Conservation (phyloP, 192 early-diverging fungal species). For the Spizellomyces punctatus region DNA sequence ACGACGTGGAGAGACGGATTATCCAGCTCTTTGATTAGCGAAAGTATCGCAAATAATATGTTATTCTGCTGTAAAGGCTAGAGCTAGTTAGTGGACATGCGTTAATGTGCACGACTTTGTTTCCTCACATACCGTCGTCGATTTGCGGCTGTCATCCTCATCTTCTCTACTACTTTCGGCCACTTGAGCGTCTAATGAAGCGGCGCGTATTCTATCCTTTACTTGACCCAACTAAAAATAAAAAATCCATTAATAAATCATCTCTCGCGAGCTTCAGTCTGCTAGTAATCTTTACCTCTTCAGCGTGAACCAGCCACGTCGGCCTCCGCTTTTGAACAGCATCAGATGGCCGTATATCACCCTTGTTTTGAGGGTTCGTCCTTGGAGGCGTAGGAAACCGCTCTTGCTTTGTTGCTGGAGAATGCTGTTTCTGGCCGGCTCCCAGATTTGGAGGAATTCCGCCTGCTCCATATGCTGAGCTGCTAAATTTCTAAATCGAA, state of each 20-base stretch:
- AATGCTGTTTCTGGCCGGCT: too few relatives aligned
- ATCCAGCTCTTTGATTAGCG: slow-evolving; percentile 36
- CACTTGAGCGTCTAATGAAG: not conserved
- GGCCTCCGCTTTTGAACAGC: not conserved
- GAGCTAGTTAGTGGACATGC: not conserved
- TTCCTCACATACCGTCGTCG: not conserved
- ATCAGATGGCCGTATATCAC: too few relatives aligned
- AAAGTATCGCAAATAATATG: slow-evolving; percentile 36
- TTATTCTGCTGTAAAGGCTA: slow-evolving; percentile 18
- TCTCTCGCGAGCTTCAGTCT: not conserved
- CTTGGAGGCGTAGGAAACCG: too few relatives aligned
- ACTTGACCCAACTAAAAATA: not conserved
- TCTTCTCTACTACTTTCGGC: not conserved
- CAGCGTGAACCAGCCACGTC: not conserved
- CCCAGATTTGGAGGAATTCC: too few relatives aligned
- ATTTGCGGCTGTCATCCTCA: not conserved
- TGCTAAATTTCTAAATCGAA: too few relatives aligned
- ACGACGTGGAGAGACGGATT: slow-evolving; percentile 22
- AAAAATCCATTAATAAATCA: not conserved
- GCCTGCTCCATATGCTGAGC: too few relatives aligned
- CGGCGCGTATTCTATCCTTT: slow-evolving; percentile 5
- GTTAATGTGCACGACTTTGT: not conserved
- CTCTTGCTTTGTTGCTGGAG: too few relatives aligned
- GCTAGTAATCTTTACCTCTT: not conserved
- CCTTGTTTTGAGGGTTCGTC: not conserved